Base-by-base conservation (phyloP, 2,329 filamentous ascomycete species). In the Zymoseptoria pseudotritici region DNA sequence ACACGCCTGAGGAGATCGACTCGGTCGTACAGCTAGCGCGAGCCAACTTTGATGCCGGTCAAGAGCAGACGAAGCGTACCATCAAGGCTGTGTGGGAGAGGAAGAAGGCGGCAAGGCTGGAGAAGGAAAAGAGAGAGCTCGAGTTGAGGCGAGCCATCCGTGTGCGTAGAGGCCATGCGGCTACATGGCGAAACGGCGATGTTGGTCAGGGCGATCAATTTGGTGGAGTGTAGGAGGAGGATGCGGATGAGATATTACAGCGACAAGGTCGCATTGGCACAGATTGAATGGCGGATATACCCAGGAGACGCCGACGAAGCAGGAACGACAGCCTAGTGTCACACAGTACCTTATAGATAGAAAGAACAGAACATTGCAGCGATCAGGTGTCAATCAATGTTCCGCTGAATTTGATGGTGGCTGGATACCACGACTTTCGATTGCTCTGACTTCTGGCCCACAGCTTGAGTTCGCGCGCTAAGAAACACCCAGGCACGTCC, bases 51-150 rank as follows among this genome's bases (percentile, higher is more conserved):
- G 80, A 84, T 5, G 90, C 96, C 72, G 91, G 93, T 0, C 83
- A 84, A 55, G 88, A 90, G 59, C 86, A 89, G 74, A 90, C 94
- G 20, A 86, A 84, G 64, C 81, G 85, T 21, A 91, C 91, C 1
- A 86, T 99, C 0, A 80, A 88, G 56, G 94, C 91, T 3, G 91
- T 99, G 1, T 99, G 96, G 74, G 90, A 97, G 80, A 82, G 94
- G 62, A 96, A 96, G 81, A 94, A 88, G 78, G 84, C 80, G 71
- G 69, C 78, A 61, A 80, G 91, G 17, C 75, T 88, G 69, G 79
- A 84, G 61, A 65, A 72, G 55, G 80, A 83, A 65, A 71, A 69
- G 57, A 71, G 72, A 17, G 75, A 76, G 54, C 72, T 67, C 58
- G 74, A 76, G 9, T 53, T 60, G 4, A 31, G 55, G n/a, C 54